Conservation (phyloP, 2,329 filamentous ascomycete species). For the Botrytis elliptica region DNA sequence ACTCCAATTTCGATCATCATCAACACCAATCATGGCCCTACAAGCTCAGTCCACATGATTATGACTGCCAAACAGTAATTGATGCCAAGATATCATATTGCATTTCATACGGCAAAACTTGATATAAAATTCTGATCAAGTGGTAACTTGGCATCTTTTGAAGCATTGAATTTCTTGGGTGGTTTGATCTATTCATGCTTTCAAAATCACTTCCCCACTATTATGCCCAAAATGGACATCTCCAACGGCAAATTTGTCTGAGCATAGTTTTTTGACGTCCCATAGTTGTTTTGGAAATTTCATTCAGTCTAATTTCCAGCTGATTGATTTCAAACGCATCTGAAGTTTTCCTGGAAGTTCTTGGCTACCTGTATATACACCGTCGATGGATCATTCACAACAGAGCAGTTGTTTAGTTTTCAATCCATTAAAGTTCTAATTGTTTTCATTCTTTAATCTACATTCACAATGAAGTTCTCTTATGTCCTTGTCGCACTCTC, state of each 20-base stretch:
- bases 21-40: neutral
- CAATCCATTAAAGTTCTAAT: neutral
- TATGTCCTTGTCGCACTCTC: neutral
- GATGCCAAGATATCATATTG: neutral
- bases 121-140: neutral
- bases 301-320: neutral
- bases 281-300: constrained; percentile 5
- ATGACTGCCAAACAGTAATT: neutral
- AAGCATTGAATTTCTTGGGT: neutral
- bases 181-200: neutral
- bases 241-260: neutral
- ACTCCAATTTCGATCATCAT: neutral
- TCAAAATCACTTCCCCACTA: neutral
- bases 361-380: constrained; percentile 18
- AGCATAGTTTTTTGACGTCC: constrained; percentile 10
- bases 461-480: constrained; percentile 13
- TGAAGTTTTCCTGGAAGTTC: constrained; percentile 11
- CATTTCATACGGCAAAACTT: neutral
- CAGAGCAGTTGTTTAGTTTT: neutral
- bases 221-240: neutral
- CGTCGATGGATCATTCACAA: neutral
- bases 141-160: neutral
- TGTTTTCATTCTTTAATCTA: constrained; percentile 3
- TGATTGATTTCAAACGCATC: constrained; percentile 1
- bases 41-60: neutral